Base-by-base conservation (phyloP, 2,329 filamentous ascomycete genomes). In the Emergomyces africanus region DNA sequence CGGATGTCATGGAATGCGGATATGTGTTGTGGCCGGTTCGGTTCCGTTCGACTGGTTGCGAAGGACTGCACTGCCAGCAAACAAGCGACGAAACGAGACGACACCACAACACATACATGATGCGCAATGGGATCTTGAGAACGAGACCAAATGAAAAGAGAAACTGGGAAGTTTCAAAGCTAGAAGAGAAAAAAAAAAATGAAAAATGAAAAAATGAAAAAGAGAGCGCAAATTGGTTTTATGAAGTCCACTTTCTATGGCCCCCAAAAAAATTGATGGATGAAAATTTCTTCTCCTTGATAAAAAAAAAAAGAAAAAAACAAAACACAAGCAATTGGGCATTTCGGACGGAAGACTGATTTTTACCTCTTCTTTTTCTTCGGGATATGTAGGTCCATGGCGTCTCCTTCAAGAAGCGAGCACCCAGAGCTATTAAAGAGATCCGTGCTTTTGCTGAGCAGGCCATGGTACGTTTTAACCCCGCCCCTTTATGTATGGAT, bases 321-420 rank as follows among this genome's bases (percentile, higher is more conserved):
- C n/a, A 33, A 33, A 51, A 35, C 60, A 58, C 39, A 39, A 39
- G 30, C 30, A 57, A 60, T 50, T 63, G 65, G 66, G 68, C 66
- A 70, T 71, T 76, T 83, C 76, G 83, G 82, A 78, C 82, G 82
- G 83, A 85, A 85, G 83, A 85, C 84, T 87, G 79, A 86, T 81
- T 75, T 65, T 65, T 65, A 59, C 72, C 67, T 68, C 66, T 71
- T 67, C 71, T 69, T 70, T 71, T 68, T 68, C 48, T 63, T 62
- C 66, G 61, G 57, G 49, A 59, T 62, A 64, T 65, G 77, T 78
- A 97, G 94, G 82, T 96, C 76, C 91, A 97, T 81, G 94, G 94
- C 79, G 89, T 94, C 68, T 85, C 84, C 77, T 99, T 99, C 90
- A 99, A 99, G 89, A 97, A 99, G 90, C 86, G 94, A 77, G 95